These are phyloP conservation scores for Colletotrichum endophyticum DNA, from an alignment of 2,329 filamentous ascomycete genomes.

Conservation along the genomic window DNA sequence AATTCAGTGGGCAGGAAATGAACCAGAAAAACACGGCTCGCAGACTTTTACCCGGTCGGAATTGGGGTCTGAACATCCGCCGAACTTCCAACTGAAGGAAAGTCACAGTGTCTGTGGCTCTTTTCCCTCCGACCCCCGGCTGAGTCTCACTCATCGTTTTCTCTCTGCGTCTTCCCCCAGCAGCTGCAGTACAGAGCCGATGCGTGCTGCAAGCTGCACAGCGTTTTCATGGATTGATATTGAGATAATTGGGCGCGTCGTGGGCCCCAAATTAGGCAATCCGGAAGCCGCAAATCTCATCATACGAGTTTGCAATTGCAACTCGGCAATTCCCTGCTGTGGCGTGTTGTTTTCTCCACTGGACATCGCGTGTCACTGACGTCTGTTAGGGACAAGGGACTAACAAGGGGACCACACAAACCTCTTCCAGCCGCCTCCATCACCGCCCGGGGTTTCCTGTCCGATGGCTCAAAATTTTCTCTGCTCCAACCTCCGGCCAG, in stretches of 20 bases:
- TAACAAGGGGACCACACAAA: neutral
- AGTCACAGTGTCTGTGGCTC: neutral
- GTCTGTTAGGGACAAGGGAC: slow-evolving; percentile 8
- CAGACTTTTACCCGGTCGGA: neutral
- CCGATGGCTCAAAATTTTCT: neutral
- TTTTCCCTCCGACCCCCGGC: neutral
- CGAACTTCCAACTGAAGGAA: neutral
- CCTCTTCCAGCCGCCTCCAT: neutral
- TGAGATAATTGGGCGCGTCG: neutral
- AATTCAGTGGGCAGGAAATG: neutral
- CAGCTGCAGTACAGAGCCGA: neutral
- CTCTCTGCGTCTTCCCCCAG: neutral
- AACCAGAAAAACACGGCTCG: neutral
- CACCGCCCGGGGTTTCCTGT: neutral
- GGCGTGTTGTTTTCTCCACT: slow-evolving; percentile 8
- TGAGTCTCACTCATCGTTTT: neutral
- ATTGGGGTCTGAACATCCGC: neutral
- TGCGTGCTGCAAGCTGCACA: neutral
- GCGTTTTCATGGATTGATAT: neutral
- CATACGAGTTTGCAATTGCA: slow-evolving; percentile 19
- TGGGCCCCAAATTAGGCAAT: neutral
- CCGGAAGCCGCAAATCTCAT: slow-evolving; percentile 8
- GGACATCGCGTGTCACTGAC: slow-evolving; percentile 15
- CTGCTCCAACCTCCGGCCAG: neutral
- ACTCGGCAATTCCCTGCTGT: slow-evolving; percentile 16